Conservation (phyloP, 1,284 basidiomycete genomes). For the Tausonia pullulans region DNA sequence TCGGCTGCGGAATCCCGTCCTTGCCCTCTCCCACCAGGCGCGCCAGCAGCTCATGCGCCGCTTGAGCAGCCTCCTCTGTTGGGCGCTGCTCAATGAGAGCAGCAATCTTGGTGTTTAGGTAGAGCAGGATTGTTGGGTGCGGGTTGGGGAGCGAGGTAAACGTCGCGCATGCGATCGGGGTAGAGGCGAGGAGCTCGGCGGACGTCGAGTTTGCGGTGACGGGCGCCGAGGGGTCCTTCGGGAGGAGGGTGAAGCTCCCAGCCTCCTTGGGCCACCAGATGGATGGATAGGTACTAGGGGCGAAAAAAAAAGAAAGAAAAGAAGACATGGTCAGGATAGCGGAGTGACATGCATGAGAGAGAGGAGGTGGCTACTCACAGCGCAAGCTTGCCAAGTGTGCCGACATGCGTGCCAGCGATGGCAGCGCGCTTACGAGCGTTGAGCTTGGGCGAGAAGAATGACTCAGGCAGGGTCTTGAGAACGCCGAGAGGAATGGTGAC, state of each 20-base stretch:
- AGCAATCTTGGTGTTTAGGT: slow-evolving; percentile 35
- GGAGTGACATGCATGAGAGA: not conserved
- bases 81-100: slow-evolving; percentile 21
- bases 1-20: not conserved
- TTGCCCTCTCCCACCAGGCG: not conserved
- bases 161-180: slow-evolving; percentile 34
- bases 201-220: slow-evolving; percentile 15
- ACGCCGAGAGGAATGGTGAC: slow-evolving; percentile 38
- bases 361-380: slow-evolving; percentile 29
- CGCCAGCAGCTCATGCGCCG: slow-evolving; percentile 34
- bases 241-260: slow-evolving; percentile 36
- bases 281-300: not conserved
- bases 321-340: not conserved
- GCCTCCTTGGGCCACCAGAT: slow-evolving; percentile 19
- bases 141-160: slow-evolving; percentile 28
- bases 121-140: slow-evolving; percentile 34
- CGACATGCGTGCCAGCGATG: slow-evolving; percentile 33
- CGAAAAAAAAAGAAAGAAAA: too few species aligned
- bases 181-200: slow-evolving; percentile 26
- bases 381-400: slow-evolving; percentile 40
- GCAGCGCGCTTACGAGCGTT: slow-evolving; percentile 24
- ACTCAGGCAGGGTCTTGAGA: slow-evolving; percentile 27
- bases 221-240: slow-evolving; percentile 18
- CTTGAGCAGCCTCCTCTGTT: slow-evolving; percentile 26
- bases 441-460: slow-evolving; percentile 31